Percentiles rank a stretch among this genome's conserved stretches.
Evolutionary conservation across 176 grass and related monocot genomes (phyloP).

Genomic region (Olyra latifolia): DNA sequence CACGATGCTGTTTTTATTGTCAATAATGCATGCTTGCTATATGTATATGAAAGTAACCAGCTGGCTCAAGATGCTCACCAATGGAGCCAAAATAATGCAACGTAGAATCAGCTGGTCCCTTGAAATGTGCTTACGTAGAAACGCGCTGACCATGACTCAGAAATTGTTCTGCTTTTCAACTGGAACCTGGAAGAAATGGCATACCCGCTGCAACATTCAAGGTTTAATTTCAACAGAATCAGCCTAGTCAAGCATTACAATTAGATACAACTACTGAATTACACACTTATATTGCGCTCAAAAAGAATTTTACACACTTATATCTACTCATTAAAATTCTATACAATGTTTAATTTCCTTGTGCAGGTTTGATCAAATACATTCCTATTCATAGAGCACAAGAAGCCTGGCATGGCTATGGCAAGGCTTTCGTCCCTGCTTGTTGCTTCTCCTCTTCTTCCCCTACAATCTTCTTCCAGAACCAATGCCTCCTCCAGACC

Average conservation of each 20-base stretch:
- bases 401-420: background rate
- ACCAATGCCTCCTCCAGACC: conserved; percentile 66
- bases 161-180: background rate
- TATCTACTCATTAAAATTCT: background rate
- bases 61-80: too few relatives aligned
- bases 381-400: background rate
- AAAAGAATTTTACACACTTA: conserved; percentile 26
- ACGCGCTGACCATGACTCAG: background rate
- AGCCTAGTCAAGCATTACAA: background rate
- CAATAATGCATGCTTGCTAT: too few relatives aligned
- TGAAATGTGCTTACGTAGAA: background rate
- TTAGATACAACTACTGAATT: background rate
- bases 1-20: too few relatives aligned
- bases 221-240: background rate
- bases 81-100: too few relatives aligned
- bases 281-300: too few relatives aligned
- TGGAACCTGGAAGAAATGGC: background rate
- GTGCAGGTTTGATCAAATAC: background rate
- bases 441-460: conserved; percentile 36
- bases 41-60: too few relatives aligned
- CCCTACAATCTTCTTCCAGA: conserved; percentile 63
- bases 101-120: background rate
- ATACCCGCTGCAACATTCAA: background rate
- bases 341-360: conserved; percentile 9
- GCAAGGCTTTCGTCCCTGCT: background rate